Base-by-base conservation (phyloP, 1,284 basidiomycete genomes). In the Boletus mariae region DNA sequence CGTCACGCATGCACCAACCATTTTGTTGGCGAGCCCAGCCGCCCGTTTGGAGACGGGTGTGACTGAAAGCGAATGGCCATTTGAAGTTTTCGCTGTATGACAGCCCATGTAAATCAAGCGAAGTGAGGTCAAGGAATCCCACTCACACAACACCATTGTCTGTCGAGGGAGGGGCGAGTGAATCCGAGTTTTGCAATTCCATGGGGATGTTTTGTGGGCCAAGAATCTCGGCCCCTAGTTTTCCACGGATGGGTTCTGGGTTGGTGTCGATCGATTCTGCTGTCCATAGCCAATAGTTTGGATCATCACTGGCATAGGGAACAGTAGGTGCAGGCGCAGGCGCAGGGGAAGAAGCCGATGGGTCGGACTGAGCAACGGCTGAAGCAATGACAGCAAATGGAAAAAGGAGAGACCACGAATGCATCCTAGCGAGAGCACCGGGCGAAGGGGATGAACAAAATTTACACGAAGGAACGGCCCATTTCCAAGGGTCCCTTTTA, bases 11-110 rank as follows among this genome's bases (percentile, higher is more conserved):
- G 5, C 20, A 61, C 69, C 20, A 49, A 77, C 79, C 45, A 46
- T 78, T 83, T 62, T 84, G 76, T 56, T 81, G 70, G 42, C 80
- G 70, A 32, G 82, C 76, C 82, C 82, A 84, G 1, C 83, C 82
- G 32, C 82, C 83, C 9, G 72, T 67, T 47, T 75, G 74, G 3
- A 85, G 54, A 28, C 80, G 75, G 56, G 73, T 83, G 59, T 81
- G 78, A 48, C 79, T 81, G 17, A 82, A 63, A 51, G 78, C 67
- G 57, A 84, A 81, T 0, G 82, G 76, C 83, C 84, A 85, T 57
- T 83, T 84, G 58, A 74, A 73, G 57, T 80, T 82, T 0, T 60
- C 56, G 4, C 77, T 70, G 9, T 51, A 46, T 1, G 8, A 20
- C 8, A 42, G 17, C 37, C 0, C 7, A 38, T 15, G 28, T 60